A percentile compares a stretch with the other conserved stretches of the same genome.
Conservation (phyloP, 2,329 filamentous ascomycete genomes). For the Plenodomus lindquistii region DNA sequence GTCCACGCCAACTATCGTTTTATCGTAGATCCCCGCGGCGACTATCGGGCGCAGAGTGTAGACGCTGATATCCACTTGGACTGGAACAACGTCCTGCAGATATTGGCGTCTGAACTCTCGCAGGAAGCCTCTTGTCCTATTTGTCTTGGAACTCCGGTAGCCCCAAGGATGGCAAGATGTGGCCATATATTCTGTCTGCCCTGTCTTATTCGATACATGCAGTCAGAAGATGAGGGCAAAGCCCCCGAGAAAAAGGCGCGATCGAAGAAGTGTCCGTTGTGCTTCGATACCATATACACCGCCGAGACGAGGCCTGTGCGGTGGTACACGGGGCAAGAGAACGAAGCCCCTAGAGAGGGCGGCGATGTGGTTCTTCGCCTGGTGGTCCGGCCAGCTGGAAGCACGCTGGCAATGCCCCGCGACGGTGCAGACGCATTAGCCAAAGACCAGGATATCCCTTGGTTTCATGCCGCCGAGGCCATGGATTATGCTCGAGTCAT, state of each 20-base stretch:
- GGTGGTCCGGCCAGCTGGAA: constrained; percentile 77
- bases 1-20: constrained; percentile 98
- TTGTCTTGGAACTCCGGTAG: constrained; percentile 88
- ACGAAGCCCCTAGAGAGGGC: constrained; percentile 75
- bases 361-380: constrained; percentile 88
- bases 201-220: constrained; percentile 94
- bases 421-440: constrained; percentile 75
- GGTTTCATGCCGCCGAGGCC: constrained; percentile 93
- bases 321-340: constrained; percentile 89
- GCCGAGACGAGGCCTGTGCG: constrained; percentile 86
- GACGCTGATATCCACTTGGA: constrained; percentile 90
- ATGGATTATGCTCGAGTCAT: constrained; percentile 94
- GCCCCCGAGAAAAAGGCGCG: constrained; percentile 69
- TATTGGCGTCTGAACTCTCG: constrained; percentile 86
- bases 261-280: constrained; percentile 96
- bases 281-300: constrained; percentile 91
- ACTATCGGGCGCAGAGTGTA: constrained; percentile 77
- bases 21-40: constrained; percentile 80
- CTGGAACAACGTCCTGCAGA: constrained; percentile 88
- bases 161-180: constrained; percentile 94
- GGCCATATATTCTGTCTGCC: constrained; percentile 96
- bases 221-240: constrained; percentile 70
- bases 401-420: constrained; percentile 83
- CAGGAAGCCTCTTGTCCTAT: constrained; percentile 91
- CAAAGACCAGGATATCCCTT: constrained; percentile 78